These are phyloP conservation scores for Skeletonema costatum DNA, from an alignment of 108 stramenopile genomes.

Conservation along the genomic window DNA sequence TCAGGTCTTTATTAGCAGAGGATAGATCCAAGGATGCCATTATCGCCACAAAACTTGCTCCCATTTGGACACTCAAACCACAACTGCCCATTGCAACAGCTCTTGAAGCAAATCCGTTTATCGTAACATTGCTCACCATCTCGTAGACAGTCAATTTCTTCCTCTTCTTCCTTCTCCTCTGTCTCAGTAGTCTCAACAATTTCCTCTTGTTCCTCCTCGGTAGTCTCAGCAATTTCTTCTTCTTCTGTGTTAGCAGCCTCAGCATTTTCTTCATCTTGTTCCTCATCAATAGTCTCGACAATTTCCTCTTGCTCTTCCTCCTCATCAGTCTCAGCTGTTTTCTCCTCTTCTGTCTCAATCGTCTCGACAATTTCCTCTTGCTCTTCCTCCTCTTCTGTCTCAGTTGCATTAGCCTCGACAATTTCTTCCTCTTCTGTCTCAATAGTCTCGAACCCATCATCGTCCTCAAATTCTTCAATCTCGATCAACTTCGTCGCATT, in stretches of 20 bases:
- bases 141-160: neutral
- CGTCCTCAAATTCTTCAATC: neutral
- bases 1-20: neutral
- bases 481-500: neutral
- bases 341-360: too few species aligned
- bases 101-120: neutral
- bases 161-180: neutral
- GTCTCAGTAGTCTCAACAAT: neutral
- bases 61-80: neutral
- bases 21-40: neutral
- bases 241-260: neutral
- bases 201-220: neutral
- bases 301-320: too few species aligned
- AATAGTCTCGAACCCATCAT: neutral
- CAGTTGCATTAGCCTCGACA: neutral
- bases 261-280: neutral
- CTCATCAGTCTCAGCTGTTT: too few species aligned
- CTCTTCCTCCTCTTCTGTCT: too few species aligned
- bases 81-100: neutral
- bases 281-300: too few species aligned
- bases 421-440: neutral
- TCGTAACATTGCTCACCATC: neutral
- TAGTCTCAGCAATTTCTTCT: neutral
- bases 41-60: neutral
- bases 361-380: too few species aligned